Base-by-base conservation (phyloP, 345 rosid species). In the Linum lewisii region DNA sequence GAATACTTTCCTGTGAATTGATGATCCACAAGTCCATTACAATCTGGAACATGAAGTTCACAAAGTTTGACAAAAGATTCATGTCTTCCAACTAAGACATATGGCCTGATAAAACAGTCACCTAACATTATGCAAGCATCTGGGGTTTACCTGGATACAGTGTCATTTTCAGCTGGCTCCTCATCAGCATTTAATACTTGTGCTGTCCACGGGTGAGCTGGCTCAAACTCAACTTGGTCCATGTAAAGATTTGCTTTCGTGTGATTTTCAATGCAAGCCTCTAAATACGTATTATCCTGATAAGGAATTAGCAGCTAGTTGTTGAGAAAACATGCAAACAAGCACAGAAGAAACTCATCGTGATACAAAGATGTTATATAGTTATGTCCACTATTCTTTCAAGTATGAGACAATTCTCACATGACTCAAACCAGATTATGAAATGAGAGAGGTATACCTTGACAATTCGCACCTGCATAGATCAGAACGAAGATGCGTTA, bases 181-280 rank as follows among this genome's bases (percentile, higher is more conserved):
- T 78, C 86, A 65, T 84, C 88, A 61, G 76, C 79, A 57, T 78
- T 83, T 60, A 87, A 63, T 59, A 80, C 65, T 63, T 74, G 75
- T 22, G 93, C 95, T 73, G 53, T 80, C 97, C 97, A 90, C 71
- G 77, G 70, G 69, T 77, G 86, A 56, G 97, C 77, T 56, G 99
- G 96, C 77, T 93, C 99, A 76, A 93, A 93, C 75, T 93, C 97
- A 69, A 90, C 97, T 87, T 84, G 96, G 72, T 90, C 97, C 97
- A 93, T 84, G 55, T 83, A 87, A 72, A 89, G 95, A 76, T 79
- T 85, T 47, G 90, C 67, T 74, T 93, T 93, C 63, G 96, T 87
- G 68, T 87, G 97, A 74, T 90, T 93, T 70, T 90, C 96, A 68
- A 93, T 82, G 77, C 95, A 93, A 37, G 96, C 97, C 77, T 93